Conservation (phyloP, 192 early-diverging fungal genomes). For the Gonapodya sp. region DNA sequence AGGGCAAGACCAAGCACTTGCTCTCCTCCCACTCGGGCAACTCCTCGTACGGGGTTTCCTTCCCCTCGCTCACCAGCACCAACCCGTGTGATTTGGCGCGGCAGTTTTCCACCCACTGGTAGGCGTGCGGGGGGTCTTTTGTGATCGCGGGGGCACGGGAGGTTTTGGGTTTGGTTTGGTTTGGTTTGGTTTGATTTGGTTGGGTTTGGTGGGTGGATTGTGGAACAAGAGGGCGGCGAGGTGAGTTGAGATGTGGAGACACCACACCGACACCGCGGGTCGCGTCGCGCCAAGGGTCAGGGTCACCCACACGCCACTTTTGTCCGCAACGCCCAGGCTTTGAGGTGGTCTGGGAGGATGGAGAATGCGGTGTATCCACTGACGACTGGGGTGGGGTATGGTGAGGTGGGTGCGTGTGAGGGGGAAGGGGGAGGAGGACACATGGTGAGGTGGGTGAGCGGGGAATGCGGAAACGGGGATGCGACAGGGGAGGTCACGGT, state of each 20-base stretch:
- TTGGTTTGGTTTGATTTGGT: too few relatives aligned
- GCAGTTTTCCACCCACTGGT: neutral
- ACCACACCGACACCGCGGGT: neutral
- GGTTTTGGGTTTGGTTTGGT: too few relatives aligned
- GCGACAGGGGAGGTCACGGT: too few relatives aligned
- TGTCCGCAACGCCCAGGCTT: neutral
- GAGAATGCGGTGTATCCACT: neutral
- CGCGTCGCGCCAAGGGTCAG: neutral
- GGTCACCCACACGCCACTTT: neutral
- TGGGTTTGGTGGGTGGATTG: too few relatives aligned
- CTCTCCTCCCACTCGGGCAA: neutral
- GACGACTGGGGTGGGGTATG: neutral
- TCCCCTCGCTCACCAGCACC: neutral
- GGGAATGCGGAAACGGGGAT: too few relatives aligned
- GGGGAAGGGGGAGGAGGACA: too few relatives aligned
- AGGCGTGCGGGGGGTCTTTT: neutral
- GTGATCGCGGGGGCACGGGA: too few relatives aligned
- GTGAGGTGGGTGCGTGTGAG: too few relatives aligned
- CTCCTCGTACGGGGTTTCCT: neutral
- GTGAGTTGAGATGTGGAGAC: too few relatives aligned
- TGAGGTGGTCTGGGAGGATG: neutral
- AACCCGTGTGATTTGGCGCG: neutral
- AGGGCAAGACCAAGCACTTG: neutral
- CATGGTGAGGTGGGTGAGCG: too few relatives aligned
- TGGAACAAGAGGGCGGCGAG: too few relatives aligned